phyloP scores from a whole-genome alignment of 768 basidiomycete genomes.

The Mycena polygramma region DNA sequence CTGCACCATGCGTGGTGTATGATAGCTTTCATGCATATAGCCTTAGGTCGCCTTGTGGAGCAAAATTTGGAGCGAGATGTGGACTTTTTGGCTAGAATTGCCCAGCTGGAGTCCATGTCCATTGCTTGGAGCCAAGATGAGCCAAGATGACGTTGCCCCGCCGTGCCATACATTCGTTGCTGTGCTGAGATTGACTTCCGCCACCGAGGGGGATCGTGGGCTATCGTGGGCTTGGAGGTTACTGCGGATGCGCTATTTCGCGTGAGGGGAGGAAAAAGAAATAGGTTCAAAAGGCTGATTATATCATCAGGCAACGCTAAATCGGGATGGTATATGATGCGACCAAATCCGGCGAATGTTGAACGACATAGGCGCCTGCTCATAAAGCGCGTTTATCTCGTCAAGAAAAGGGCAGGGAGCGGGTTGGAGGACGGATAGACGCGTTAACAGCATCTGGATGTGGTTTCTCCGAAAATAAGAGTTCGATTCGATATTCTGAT shows the following conservation, averaged over 20 bases:
- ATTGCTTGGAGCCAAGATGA: neutral
- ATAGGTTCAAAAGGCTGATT: no score
- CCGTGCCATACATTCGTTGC: neutral
- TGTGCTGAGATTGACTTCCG: no score
- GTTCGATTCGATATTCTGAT: constrained; percentile 17
- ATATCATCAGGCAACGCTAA: neutral
- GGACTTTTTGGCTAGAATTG: neutral
- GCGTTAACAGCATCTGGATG: no score
- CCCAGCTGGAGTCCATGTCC: no score
- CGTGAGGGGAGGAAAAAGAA: no score
- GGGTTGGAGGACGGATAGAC: no score
- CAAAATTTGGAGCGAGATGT: neutral
- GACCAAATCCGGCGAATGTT: neutral
- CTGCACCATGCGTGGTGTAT: no score
- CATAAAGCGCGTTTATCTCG: neutral
- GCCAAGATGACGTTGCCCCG: neutral
- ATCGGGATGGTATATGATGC: neutral
- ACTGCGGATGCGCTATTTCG: neutral
- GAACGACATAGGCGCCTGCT: neutral
- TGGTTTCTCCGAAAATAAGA: no score
- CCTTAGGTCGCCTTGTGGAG: no score
- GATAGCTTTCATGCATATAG: no score
- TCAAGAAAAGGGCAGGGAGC: no score
- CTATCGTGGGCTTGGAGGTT: neutral
- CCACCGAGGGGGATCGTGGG: no score